These are phyloP conservation scores for Phytophthora vignae DNA, from an alignment of 352 stramenopile genomes.

Conservation along the genomic window DNA sequence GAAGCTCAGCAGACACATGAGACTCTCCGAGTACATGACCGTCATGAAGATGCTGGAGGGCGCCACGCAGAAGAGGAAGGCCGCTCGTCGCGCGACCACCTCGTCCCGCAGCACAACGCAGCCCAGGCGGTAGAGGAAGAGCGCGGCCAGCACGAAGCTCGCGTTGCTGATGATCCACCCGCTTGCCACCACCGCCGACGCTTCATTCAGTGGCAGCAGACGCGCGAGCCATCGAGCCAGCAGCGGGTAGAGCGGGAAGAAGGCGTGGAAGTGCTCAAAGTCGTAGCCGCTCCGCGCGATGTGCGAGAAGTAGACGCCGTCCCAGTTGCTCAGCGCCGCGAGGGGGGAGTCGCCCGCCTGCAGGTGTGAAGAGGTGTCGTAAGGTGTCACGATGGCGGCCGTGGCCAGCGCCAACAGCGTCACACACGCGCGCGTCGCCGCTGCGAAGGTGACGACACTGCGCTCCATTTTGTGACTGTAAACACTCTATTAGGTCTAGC, in stretches of 20 bases:
- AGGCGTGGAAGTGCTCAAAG: constrained; percentile 88
- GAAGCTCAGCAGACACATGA: constrained; percentile 87
- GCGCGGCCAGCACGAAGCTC: constrained; percentile 73
- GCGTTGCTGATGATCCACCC: constrained; percentile 80
- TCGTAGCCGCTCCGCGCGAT: constrained; percentile 83
- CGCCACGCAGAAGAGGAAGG: constrained; percentile 79
- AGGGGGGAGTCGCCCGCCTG: constrained; percentile 36
- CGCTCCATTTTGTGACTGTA: constrained; percentile 29
- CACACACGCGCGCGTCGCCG: constrained; percentile 52
- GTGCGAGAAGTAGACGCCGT: constrained; percentile 83
- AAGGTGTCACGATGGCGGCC: constrained; percentile 56
- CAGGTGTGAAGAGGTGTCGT: constrained; percentile 73
- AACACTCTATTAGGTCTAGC: background rate
- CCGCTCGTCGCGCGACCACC: constrained; percentile 57
- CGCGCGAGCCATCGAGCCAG: constrained; percentile 46
- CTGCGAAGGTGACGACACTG: constrained; percentile 58
- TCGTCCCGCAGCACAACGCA: constrained; percentile 65
- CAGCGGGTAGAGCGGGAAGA: constrained; percentile 84
- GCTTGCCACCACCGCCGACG: constrained; percentile 41
- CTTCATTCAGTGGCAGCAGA: constrained; percentile 29
- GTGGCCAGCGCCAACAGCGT: constrained; percentile 59
- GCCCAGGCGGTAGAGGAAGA: constrained; percentile 78
- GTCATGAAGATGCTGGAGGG: constrained; percentile 89
- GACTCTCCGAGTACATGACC: constrained; percentile 82
- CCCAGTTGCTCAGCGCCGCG: constrained; percentile 77